These are phyloP conservation scores for Torulaspora maleeae DNA, from an alignment of 805 yeast species.

Conservation along the genomic window DNA sequence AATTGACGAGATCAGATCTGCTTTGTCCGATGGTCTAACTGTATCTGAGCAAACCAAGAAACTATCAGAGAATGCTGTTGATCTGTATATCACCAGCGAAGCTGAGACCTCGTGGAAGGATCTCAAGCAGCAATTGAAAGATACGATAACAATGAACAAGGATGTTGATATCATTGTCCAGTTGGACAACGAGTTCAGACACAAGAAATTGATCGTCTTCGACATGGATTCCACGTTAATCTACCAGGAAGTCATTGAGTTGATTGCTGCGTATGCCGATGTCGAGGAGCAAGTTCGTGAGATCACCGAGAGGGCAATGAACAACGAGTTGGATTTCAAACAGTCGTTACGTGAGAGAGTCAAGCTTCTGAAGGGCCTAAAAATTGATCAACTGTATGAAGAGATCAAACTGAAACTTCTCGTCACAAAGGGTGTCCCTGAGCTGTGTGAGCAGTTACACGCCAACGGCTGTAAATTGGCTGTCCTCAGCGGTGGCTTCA, in stretches of 20 bases:
- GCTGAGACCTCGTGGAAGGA: constrained; percentile 3
- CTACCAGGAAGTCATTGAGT: constrained; percentile 92
- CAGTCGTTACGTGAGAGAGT: constrained; percentile 77
- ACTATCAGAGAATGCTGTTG: constrained; percentile 19
- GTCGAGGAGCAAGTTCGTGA: constrained; percentile 83
- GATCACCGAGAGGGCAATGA: constrained; percentile 93
- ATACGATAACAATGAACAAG: constrained; percentile 6
- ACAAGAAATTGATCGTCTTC: constrained; percentile 64
- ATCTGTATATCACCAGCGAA: constrained; percentile 10
- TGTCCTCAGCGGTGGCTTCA: constrained; percentile 92
- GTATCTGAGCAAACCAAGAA: constrained; percentile 5
- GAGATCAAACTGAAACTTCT: constrained; percentile 63
- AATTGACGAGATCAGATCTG: constrained; percentile 1
- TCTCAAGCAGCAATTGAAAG: constrained; percentile 3
- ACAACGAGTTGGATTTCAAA: constrained; percentile 88
- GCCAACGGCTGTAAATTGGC: constrained; percentile 64
- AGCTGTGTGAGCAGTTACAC: constrained; percentile 60
- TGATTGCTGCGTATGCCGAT: constrained; percentile 90
- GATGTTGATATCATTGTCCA: constrained; percentile 28
- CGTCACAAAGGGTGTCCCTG: constrained; percentile 82
- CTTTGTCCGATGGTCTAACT: constrained; percentile 2
- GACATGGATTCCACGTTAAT: constrained; percentile 98
- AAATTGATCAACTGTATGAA: constrained; percentile 67
- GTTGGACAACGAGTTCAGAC: constrained; percentile 18
- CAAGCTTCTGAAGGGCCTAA: constrained; percentile 73